A percentile compares a stretch with the other conserved stretches of the same genome.
Conservation (phyloP, 2,329 filamentous ascomycete species). For the Elsinoe batatas region DNA sequence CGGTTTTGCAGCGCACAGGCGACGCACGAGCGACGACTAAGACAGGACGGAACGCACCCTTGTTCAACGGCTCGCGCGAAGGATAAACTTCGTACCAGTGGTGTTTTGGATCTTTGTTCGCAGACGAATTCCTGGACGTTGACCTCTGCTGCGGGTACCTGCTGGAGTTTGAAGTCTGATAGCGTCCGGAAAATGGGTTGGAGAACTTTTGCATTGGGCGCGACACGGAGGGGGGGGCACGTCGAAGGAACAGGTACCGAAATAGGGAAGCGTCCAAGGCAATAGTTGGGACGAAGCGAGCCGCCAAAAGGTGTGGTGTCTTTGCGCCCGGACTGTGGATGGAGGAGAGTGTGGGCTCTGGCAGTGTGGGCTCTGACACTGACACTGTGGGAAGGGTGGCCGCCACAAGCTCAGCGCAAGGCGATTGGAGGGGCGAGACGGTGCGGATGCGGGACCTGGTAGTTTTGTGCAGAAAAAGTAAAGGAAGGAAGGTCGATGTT, state of each 20-base stretch:
- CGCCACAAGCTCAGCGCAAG: neutral
- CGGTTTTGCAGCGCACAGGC: conserved; percentile 11
- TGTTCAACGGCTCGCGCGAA: conserved; percentile 3
- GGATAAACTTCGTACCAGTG: conserved; percentile 12
- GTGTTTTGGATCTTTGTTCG: neutral
- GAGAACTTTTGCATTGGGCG: conserved; percentile 13
- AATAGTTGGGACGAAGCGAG: conserved; percentile 13
- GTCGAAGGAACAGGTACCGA: conserved; percentile 4
- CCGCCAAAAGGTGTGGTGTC: conserved; percentile 10
- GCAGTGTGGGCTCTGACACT: neutral
- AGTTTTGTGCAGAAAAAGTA: conserved; percentile 12
- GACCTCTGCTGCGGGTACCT: conserved; percentile 5
- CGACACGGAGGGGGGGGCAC: neutral
- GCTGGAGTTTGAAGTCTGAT: conserved; percentile 12
- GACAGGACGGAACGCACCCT: conserved; percentile 11
- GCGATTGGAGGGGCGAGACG: conserved; percentile 10
- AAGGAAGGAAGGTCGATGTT: conserved; percentile 1
- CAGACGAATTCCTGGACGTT: neutral
- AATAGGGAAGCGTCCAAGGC: conserved; percentile 12
- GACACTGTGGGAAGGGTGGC: neutral
- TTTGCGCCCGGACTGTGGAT: conserved; percentile 12
- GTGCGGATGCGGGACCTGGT: neutral
- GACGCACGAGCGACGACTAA: conserved; percentile 9
- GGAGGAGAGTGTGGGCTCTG: neutral
- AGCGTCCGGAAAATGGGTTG: conserved; percentile 12